Percentiles rank a stretch among this genome's conserved stretches.
These are phyloP conservation scores for Huntiella moniliformis DNA, from an alignment of 2,329 filamentous ascomycete species.

Conservation along the genomic window DNA sequence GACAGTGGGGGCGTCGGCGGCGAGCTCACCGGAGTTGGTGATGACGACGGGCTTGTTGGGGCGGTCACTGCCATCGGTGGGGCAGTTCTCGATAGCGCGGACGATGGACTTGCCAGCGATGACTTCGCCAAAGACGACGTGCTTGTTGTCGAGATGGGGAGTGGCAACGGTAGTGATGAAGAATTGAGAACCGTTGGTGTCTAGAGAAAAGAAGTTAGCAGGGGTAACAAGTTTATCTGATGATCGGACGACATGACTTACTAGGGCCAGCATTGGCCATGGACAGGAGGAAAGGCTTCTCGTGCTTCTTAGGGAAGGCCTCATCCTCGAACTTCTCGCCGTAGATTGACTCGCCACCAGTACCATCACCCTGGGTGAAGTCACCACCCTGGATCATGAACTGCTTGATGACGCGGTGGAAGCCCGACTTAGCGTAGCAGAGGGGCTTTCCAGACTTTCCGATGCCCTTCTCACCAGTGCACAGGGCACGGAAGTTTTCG, in stretches of 20 bases:
- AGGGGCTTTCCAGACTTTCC: slow-evolving; percentile 70
- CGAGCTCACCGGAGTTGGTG: slow-evolving; percentile 68
- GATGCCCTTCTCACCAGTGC: slow-evolving; percentile 81
- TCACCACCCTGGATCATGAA: slow-evolving; percentile 99
- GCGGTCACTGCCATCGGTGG: slow-evolving; percentile 59
- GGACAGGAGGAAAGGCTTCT: slow-evolving; percentile 78
- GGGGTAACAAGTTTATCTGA: slow-evolving; percentile 9
- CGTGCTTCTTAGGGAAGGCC: slow-evolving; percentile 83
- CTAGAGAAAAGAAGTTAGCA: slow-evolving; percentile 22
- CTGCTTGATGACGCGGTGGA: slow-evolving; percentile 94
- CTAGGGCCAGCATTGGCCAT: slow-evolving; percentile 96
- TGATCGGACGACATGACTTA: slow-evolving; percentile 22
- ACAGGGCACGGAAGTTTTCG: slow-evolving; percentile 88
- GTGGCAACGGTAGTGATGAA: slow-evolving; percentile 95
- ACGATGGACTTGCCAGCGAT: slow-evolving; percentile 82
- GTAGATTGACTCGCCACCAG: slow-evolving; percentile 92
- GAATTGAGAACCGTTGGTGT: slow-evolving; percentile 94
- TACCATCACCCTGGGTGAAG: slow-evolving; percentile 87
- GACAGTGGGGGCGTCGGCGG: slow-evolving; percentile 46
- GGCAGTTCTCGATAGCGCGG: slow-evolving; percentile 72
- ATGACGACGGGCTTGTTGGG: slow-evolving; percentile 57
- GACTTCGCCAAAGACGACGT: slow-evolving; percentile 93
- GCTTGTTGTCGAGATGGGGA: slow-evolving; percentile 85
- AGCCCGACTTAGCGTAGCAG: slow-evolving; percentile 79
- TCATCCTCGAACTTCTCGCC: slow-evolving; percentile 95